Base-by-base conservation (phyloP, 371 early-diverging fungal genomes). In the Mortierella sp. region DNA sequence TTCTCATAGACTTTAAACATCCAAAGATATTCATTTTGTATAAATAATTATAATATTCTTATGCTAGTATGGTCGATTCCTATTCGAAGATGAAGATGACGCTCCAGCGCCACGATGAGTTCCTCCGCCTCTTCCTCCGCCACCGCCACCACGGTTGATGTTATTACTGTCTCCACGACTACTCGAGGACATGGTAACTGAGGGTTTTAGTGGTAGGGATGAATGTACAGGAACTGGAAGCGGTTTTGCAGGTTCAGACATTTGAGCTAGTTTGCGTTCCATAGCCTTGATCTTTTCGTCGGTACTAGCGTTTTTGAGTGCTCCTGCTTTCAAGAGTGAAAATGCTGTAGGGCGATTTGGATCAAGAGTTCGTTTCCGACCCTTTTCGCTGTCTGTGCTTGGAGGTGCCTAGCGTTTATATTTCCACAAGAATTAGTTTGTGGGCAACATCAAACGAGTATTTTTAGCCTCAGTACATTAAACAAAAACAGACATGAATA, bases 281-380 rank as follows among this genome's bases (percentile, higher is more conserved):
- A 92, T 86, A 0, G 92, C 91, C 57, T 83, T 78, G 51, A 92
- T 92, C 68, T 89, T 92, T 64, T 89, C 87, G 62, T 91, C 86
- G 43, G 90, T 92, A 47, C 88, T 83, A 4, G 88, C 85, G 65
- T 87, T 86, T 61, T 81, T 75, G 62, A 81, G 67, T 28, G 73
- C 61, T n/a, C 83, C 77, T 54, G 77, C 62, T 28, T 79, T 83
- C 43, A 78, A 68, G 5, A 78, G 51, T 22, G 83, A 79, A 28
- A 73, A 83, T n/a, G 78, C 61, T 58, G 77, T 70, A 4, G 74
- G 74, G 5, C 73, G 73, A 45, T 59, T 83, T 18, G 79, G 79
- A 40, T 78, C 83, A 1, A 72, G 52, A 1, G 47, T 52, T 20
- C 69, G 71, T 62, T 79, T 83, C 30, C 83, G 51, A 26, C 78